Base-by-base conservation (phyloP, 495 filamentous ascomycete species). In the Astrocystis sublimbata region DNA sequence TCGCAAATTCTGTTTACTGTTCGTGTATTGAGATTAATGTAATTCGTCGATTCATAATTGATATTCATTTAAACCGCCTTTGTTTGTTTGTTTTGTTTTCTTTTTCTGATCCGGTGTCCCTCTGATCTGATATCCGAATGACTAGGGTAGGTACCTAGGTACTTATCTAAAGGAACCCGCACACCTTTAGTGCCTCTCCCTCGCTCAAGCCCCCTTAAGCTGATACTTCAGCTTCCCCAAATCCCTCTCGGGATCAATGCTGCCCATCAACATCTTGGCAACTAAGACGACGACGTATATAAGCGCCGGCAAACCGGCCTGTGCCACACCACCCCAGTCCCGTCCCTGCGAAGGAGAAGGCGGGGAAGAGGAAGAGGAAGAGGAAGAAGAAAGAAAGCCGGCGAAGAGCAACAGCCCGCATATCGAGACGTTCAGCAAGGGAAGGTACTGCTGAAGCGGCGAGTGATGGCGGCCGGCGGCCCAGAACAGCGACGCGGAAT, bases 201-300 rank as follows among this genome's bases (percentile, higher is more conserved):
- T n/a, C n/a, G n/a, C n/a, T 78, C 65, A 88, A 53, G 85, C 85
- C 21, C 85, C 85, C 69, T 87, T 88, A 54, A 81, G 85, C 40
- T 75, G 76, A 73, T 88, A 88, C 72, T 71, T 78, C 69, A 85
- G 71, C 53, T 66, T 72, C 23, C 75, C 69, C 61, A 88, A 70
- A 65, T 86, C 84, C 55, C 58, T 62, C 65, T 78, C 79, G 12
- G 84, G 78, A 67, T 87, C 81, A 17, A 87, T 79, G 43, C 81
- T 75, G 3, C 72, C 79, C 78, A 87, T 83, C 31, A 81, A 65
- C 53, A 76, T 68, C 70, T 85, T 82, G 1, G 78, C 81, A 21
- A 76, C 60, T 15, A 87, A 45, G 17, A 77, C 76, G 28, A 84
- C 72, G 3, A 50, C 79, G 53, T 81, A 83, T 6, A 84, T 73